These are phyloP conservation scores for Magnaporthales sp. DNA, from an alignment of 2,329 filamentous ascomycete genomes.

Conservation along the genomic window DNA sequence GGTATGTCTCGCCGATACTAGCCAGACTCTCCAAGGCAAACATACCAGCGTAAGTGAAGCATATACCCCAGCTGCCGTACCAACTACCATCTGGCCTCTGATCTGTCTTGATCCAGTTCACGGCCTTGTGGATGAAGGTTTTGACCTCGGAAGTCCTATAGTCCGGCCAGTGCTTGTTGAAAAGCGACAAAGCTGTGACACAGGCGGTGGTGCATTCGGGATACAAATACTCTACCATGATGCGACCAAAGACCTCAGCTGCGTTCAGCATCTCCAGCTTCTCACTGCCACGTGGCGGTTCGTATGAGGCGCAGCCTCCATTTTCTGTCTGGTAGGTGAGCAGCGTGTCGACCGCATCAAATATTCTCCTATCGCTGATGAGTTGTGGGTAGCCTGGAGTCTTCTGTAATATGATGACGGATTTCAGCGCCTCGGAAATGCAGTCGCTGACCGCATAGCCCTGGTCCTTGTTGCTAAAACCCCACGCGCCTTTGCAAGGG, in stretches of 20 bases:
- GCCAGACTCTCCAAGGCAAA: constrained; percentile 85
- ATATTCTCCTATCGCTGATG: constrained; percentile 68
- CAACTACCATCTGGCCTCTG: constrained; percentile 82
- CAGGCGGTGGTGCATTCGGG: constrained; percentile 95
- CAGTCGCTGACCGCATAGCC: constrained; percentile 96
- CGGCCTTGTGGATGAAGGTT: constrained; percentile 61
- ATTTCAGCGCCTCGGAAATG: constrained; percentile 82
- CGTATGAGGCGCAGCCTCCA: constrained; percentile 86
- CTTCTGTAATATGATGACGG: constrained; percentile 72
- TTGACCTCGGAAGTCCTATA: constrained; percentile 73
- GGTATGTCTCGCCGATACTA: constrained; percentile 73
- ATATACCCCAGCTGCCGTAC: constrained; percentile 98
- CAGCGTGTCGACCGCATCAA: constrained; percentile 83
- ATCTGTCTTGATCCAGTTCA: constrained; percentile 72
- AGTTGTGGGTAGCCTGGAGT: constrained; percentile 65
- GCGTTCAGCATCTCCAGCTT: constrained; percentile 83
- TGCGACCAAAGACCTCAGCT: constrained; percentile 89
- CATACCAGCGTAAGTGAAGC: constrained; percentile 95
- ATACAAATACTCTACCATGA: constrained; percentile 99
- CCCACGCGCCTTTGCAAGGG: constrained; percentile 87
- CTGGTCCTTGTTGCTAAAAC: constrained; percentile 85
- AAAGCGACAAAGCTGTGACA: constrained; percentile 77
- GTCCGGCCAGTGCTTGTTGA: constrained; percentile 70
- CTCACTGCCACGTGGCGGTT: constrained; percentile 69
- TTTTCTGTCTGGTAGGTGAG: constrained; percentile 83